Conservation (phyloP, 176 grass and related monocot genomes). For the Rhipidocladum racemiflorum region DNA sequence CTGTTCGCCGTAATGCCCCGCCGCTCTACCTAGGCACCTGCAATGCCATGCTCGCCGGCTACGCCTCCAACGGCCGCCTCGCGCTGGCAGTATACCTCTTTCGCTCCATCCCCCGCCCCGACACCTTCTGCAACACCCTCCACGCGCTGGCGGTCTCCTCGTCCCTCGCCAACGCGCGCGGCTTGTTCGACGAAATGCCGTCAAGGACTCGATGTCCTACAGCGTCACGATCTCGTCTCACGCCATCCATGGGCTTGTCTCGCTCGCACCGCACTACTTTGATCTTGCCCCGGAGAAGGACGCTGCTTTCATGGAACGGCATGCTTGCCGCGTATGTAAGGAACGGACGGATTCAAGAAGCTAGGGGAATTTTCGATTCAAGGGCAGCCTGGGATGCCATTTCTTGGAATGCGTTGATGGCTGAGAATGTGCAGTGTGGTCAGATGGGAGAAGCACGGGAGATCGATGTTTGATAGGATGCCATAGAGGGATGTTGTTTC, state of each 20-base stretch:
- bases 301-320: conserved; percentile 79
- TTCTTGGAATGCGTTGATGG: conserved; percentile 90
- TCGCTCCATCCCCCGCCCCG: conserved; percentile 51
- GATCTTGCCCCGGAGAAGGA: conserved; percentile 64
- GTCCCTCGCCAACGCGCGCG: conserved; percentile 53
- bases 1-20: conserved; percentile 69
- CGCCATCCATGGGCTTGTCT: conserved; percentile 61
- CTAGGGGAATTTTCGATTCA: conserved; percentile 63
- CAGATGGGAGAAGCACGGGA: conserved; percentile 49
- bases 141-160: conserved; percentile 44
- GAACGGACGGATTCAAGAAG: conserved; percentile 59
- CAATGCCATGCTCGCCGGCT: conserved; percentile 87
- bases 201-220: conserved; percentile 65
- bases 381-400: conserved; percentile 69
- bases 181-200: conserved; percentile 78
- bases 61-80: conserved; percentile 62
- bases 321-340: conserved; percentile 73
- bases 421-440: conserved; percentile 57
- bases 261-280: conserved; percentile 63
- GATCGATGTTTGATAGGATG: conserved; percentile 65
- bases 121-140: conserved; percentile 79
- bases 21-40: conserved; percentile 69
- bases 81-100: conserved; percentile 52
- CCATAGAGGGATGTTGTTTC: conserved; percentile 66
- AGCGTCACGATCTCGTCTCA: conserved; percentile 86